Conservation (phyloP, 208 protist genomes). For the Leishmania aethiopica region DNA sequence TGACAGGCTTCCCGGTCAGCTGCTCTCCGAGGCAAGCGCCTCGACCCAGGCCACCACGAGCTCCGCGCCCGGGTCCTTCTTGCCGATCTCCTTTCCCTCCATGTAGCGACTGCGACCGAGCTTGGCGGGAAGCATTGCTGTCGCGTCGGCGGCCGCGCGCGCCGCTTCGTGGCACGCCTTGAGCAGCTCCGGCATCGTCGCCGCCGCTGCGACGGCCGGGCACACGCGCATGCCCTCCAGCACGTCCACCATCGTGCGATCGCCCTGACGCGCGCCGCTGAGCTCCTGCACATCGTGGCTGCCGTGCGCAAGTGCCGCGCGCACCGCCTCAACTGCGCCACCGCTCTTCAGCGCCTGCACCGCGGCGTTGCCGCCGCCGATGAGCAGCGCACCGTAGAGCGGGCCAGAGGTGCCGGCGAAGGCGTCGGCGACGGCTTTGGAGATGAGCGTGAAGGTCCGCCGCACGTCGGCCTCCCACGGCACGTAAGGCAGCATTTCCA, state of each 20-base stretch:
- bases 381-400: slow-evolving; percentile 65
- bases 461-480: slow-evolving; percentile 38
- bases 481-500: slow-evolving; percentile 48
- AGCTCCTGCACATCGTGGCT: slow-evolving; percentile 53
- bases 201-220: slow-evolving; percentile 34
- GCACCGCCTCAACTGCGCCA: slow-evolving; percentile 31
- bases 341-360: slow-evolving; percentile 15
- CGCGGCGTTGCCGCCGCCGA: slow-evolving; percentile 38
- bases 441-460: slow-evolving; percentile 49
- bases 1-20: neutral
- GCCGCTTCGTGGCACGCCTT: slow-evolving; percentile 43
- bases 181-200: slow-evolving; percentile 39
- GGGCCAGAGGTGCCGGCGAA: slow-evolving; percentile 69
- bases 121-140: slow-evolving; percentile 47
- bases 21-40: slow-evolving; percentile 6
- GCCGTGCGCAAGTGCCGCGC: slow-evolving; percentile 36
- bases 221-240: slow-evolving; percentile 42
- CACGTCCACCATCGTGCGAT: slow-evolving; percentile 78
- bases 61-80: slow-evolving; percentile 59
- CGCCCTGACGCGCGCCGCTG: slow-evolving; percentile 47
- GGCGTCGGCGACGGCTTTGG: slow-evolving; percentile 53
- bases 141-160: slow-evolving; percentile 31
- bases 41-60: slow-evolving; percentile 54
- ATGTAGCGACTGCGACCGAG: slow-evolving; percentile 60
- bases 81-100: slow-evolving; percentile 62